Percentiles rank a stretch among this genome's conserved stretches.
Conservation (phyloP, 2,329 filamentous ascomycete genomes). For the Beauveria caledonica region DNA sequence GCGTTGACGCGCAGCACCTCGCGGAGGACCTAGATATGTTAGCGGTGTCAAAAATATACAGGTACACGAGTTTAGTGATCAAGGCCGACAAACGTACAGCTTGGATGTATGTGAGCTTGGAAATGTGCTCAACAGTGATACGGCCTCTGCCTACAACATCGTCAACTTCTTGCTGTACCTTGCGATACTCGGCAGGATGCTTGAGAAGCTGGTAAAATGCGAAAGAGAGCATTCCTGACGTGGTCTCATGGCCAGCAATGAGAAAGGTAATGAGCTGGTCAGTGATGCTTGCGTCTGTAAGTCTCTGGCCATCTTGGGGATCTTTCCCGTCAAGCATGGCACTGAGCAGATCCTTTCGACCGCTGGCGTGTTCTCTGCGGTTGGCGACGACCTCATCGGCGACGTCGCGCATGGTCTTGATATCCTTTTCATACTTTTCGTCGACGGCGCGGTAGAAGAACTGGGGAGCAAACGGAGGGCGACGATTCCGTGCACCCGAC, state of each 20-base stretch:
- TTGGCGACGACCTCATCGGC: slow-evolving; percentile 52
- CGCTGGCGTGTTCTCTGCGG: slow-evolving; percentile 44
- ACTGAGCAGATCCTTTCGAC: slow-evolving; percentile 58
- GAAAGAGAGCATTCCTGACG: slow-evolving; percentile 58
- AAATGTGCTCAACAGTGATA: slow-evolving; percentile 53
- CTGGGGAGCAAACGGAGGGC: slow-evolving; percentile 36
- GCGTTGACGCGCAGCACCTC: slow-evolving; percentile 58
- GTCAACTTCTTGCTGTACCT: slow-evolving; percentile 62
- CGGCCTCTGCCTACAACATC: slow-evolving; percentile 49
- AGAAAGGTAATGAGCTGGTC: slow-evolving; percentile 68
- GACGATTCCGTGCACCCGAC: slow-evolving; percentile 40
- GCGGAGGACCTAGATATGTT: slow-evolving; percentile 38
- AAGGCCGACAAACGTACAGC: slow-evolving; percentile 31
- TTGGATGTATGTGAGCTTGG: slow-evolving; percentile 56
- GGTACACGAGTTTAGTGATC: not conserved
- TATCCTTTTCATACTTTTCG: slow-evolving; percentile 45
- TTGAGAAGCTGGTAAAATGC: slow-evolving; percentile 57
- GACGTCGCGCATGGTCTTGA: slow-evolving; percentile 45
- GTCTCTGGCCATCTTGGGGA: slow-evolving; percentile 55
- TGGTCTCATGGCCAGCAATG: slow-evolving; percentile 65
- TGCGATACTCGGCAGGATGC: slow-evolving; percentile 49
- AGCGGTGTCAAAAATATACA: not conserved
- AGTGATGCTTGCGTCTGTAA: slow-evolving; percentile 55
- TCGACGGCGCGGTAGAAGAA: slow-evolving; percentile 41
- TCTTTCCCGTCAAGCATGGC: slow-evolving; percentile 63